phyloP scores from a whole-genome alignment of 78 protist species.

The Pigoraptor vietnamica region DNA sequence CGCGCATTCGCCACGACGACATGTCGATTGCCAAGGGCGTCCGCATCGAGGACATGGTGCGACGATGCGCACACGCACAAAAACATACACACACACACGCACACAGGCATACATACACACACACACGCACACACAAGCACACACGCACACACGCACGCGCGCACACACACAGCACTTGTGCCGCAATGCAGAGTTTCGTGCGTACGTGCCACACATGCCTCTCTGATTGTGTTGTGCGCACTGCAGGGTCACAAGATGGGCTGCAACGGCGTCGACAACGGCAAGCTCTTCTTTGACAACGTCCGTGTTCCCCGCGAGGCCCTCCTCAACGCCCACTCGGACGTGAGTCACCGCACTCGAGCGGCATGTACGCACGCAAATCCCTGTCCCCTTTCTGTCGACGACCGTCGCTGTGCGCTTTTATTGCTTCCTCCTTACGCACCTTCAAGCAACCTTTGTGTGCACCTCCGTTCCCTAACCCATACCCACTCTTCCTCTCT shows the following conservation, averaged over 20 bases:
- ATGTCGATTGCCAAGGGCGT: constrained; percentile 8
- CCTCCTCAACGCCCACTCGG: constrained; percentile 52
- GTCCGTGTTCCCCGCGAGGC: constrained; percentile 68
- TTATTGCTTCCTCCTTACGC: too few species aligned
- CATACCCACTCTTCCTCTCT: not conserved
- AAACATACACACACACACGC: not conserved
- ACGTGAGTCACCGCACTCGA: constrained; percentile 53
- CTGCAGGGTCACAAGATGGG: not conserved
- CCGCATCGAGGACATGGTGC: constrained; percentile 25
- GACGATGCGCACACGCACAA: not conserved
- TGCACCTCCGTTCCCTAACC: too few species aligned
- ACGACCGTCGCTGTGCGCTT: not conserved
- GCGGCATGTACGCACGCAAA: constrained; percentile 16
- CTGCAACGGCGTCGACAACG: constrained; percentile 58
- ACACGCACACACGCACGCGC: too few species aligned
- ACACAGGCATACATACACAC: not conserved
- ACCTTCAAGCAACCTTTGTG: too few species aligned
- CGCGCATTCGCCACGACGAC: constrained; percentile 45
- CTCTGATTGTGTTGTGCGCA: too few species aligned
- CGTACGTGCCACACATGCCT: too few species aligned
- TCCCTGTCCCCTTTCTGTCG: not conserved
- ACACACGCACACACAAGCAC: too few species aligned
- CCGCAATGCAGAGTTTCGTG: too few species aligned
- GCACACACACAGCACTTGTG: too few species aligned
- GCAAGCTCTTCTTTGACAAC: constrained; percentile 57